Evolutionary conservation across 129 eudicot species (phyloP), one percentile per base, ranked within the genome.

Genomic region (Lactuca sativa): DNA sequence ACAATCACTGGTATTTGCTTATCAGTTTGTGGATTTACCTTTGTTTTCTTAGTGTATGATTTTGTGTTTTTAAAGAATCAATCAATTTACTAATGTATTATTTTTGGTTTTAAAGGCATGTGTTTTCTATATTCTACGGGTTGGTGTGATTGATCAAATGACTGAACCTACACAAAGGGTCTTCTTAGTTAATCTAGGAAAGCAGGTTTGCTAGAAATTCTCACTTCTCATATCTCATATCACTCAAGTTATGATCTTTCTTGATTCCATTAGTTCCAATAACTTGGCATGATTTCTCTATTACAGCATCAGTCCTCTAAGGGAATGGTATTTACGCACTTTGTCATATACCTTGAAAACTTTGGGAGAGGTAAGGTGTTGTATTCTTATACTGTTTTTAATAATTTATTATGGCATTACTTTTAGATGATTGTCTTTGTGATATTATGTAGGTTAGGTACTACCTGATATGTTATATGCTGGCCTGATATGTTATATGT

Each of bases 71-170:
- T n/a, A n/a, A n/a, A n/a, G n/a, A n/a, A n/a, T n/a, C n/a, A n/a
- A n/a, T n/a, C n/a, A n/a, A n/a, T n/a, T n/a, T n/a, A n/a, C n/a
- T n/a, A n/a, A n/a, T n/a, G n/a, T n/a, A n/a, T n/a, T n/a, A n/a
- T n/a, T n/a, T n/a, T n/a, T n/a, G n/a, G n/a, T 74, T 65, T 79
- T 85, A 82, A 82, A 93, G 98, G 98, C 98, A 47, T 93, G 97
- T 65, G 95, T 93, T 61, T 79, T 85, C 17, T 93, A 93, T 71
- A 87, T 93, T 55, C 86, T 93, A 56, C 89, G 98, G 59, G 98
- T 93, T 54, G 98, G 98, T 62, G 82, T 93, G 59, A 90, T 89
- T 38, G 98, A 92, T 84, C 96, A 92, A 74, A 92, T 92, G 98
- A 85, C 85, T 43, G 98, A 92, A 83, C 96, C 98, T 66, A 86